A percentile compares a stretch with the other conserved stretches of the same genome.
Evolutionary conservation across 495 filamentous ascomycete genomes (phyloP).

Genomic region (Aspergillus haitiensis): DNA sequence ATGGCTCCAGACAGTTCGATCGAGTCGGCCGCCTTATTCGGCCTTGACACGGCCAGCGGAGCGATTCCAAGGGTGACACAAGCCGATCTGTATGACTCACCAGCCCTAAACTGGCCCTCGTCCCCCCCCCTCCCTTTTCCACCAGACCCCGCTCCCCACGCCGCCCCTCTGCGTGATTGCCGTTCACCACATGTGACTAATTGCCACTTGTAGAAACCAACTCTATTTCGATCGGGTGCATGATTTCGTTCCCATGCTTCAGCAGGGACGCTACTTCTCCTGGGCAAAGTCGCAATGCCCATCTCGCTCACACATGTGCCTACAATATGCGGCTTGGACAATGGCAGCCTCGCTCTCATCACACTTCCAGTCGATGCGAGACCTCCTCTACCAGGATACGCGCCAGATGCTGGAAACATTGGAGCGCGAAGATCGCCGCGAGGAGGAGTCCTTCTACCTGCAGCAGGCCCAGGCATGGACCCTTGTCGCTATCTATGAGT

Average conservation of each 20-base stretch:
- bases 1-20: no score
- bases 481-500: conserved; percentile 50
- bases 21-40: no score
- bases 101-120: no score
- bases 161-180: no score
- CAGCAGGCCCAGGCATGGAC: conserved; percentile 52
- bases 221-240: conserved; percentile 40
- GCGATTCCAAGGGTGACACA: no score
- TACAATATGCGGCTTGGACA: conserved; percentile 40
- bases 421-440: conserved; percentile 4
- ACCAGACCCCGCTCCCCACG: no score
- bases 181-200: no score
- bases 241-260: conserved; percentile 29
- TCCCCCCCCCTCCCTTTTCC: no score
- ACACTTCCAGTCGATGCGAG: conserved; percentile 23
- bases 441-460: conserved; percentile 16
- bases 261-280: conserved; percentile 28
- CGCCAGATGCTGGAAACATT: conserved; percentile 20
- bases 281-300: conserved; percentile 20
- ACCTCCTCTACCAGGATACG: conserved; percentile 29
- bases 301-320: conserved; percentile 17
- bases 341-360: conserved; percentile 29
- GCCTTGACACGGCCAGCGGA: no score
- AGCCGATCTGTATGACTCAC: no score
- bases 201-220: conserved; percentile 28